phyloP scores from a whole-genome alignment of 768 basidiomycete species.

The Lactarius trivialis region DNA sequence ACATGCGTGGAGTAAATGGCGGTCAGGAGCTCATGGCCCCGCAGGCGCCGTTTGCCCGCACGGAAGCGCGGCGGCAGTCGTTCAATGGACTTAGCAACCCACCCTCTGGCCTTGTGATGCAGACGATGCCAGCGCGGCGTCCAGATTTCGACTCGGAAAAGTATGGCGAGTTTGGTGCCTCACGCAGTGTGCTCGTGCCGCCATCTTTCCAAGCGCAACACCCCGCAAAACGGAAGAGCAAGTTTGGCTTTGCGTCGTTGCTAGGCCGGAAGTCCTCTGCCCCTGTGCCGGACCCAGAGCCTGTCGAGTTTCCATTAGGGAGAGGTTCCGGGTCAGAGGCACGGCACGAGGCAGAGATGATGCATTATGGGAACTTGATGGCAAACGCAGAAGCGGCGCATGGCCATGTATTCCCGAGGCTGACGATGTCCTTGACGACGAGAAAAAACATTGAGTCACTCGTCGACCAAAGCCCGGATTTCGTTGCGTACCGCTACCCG shows the following conservation, averaged over 20 bases:
- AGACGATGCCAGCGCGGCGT: conserved; percentile 38
- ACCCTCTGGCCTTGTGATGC: conserved; percentile 45
- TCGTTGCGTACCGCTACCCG: conserved; percentile 84
- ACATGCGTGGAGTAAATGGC: conserved; percentile 46
- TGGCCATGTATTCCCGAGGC: conserved; percentile 38
- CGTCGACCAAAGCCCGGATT: conserved; percentile 80
- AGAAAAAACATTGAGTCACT: conserved; percentile 70
- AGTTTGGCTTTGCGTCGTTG: conserved; percentile 60
- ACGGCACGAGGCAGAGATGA: conserved; percentile 41
- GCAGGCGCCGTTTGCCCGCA: conserved; percentile 52
- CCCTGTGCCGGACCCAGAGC: conserved; percentile 17
- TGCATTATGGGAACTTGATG: conserved; percentile 45
- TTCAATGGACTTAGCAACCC: conserved; percentile 57
- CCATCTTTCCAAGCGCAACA: conserved; percentile 8
- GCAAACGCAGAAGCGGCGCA: conserved; percentile 38
- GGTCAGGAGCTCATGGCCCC: conserved; percentile 52
- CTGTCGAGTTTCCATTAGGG: conserved; percentile 24
- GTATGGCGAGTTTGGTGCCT: conserved; percentile 71
- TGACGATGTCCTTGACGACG: conserved; percentile 49
- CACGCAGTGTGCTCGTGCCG: conserved; percentile 49
- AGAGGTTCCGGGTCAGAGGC: conserved; percentile 30
- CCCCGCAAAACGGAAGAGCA: conserved; percentile 60
- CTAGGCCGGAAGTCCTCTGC: conserved; percentile 49
- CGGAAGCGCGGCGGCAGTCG: conserved; percentile 64
- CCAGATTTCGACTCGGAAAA: conserved; percentile 26